Evolutionary conservation across 177 flowering plant species (phyloP).

Genomic region (Vitis hybrid): DNA sequence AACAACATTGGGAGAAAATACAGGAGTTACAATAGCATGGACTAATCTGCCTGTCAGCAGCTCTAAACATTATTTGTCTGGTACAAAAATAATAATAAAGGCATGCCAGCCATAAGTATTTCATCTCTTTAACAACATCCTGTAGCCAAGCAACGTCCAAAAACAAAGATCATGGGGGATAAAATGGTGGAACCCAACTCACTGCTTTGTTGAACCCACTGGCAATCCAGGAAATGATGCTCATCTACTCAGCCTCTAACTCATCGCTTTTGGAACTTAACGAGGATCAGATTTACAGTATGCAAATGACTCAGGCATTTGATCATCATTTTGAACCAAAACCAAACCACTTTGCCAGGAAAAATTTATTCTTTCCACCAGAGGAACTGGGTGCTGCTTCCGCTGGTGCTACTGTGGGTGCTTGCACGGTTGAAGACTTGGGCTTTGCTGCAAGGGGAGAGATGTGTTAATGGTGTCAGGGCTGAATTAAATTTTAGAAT

Average conservation of each 20-base stretch:
- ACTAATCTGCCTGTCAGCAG: background rate
- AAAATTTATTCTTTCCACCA: conserved; percentile 54
- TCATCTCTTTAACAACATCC: background rate
- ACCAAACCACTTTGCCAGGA: conserved; percentile 64
- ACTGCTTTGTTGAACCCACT: background rate
- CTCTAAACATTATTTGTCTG: conserved; percentile 10
- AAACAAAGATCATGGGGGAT: background rate
- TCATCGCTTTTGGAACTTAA: background rate
- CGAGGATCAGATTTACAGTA: conserved; percentile 1
- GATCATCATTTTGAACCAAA: conserved; percentile 46
- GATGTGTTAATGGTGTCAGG: background rate
- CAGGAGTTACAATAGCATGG: background rate
- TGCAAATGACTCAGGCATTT: background rate
- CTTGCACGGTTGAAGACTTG: background rate
- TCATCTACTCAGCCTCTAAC: no score
- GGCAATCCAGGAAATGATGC: background rate
- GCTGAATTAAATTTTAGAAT: background rate
- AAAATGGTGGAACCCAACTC: background rate
- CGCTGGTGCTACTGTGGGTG: background rate
- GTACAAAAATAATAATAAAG: conserved; percentile 13
- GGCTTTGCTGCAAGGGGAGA: conserved; percentile 28
- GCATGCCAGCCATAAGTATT: background rate
- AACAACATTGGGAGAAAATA: background rate
- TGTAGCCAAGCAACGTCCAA: background rate
- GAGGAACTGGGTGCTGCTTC: conserved; percentile 22